These are phyloP conservation scores for Torrubiella hemipterigena DNA, from an alignment of 2,329 filamentous ascomycete genomes.

Conservation along the genomic window DNA sequence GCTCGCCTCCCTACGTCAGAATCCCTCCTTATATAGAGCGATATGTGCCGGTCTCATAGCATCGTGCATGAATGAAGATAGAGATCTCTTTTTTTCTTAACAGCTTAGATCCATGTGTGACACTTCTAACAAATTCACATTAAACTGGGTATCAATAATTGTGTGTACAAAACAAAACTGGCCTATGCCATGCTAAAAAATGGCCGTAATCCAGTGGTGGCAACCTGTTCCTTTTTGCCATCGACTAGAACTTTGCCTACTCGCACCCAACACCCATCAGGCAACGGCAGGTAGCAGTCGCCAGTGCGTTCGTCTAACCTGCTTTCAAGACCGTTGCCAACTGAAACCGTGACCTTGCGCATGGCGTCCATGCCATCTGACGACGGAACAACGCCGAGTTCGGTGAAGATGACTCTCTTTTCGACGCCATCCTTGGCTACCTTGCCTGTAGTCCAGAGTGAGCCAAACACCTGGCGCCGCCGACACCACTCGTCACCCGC, in stretches of 20 bases:
- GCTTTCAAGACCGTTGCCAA: not conserved
- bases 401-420: conserved; percentile 27
- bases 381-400: conserved; percentile 13
- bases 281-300: conserved; percentile 12
- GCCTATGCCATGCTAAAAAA: no score
- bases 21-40: no score
- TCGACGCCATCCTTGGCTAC: conserved; percentile 8
- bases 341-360: not conserved
- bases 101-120: no score
- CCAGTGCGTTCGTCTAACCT: conserved; percentile 8
- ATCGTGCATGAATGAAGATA: no score
- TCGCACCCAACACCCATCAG: conserved; percentile 11
- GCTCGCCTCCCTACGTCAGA: no score
- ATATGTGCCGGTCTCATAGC: no score
- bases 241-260: conserved; percentile 20
- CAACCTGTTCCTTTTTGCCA: conserved; percentile 16
- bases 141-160: no score
- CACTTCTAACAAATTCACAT: no score
- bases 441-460: conserved; percentile 46
- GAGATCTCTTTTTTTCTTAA: no score
- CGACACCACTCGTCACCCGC: conserved; percentile 38
- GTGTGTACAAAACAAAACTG: no score
- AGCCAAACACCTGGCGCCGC: conserved; percentile 47
- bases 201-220: no score
- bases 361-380: conserved; percentile 4